Conservation (phyloP, 1,284 basidiomycete species). For the Phellopilus nigrolimitatus region DNA sequence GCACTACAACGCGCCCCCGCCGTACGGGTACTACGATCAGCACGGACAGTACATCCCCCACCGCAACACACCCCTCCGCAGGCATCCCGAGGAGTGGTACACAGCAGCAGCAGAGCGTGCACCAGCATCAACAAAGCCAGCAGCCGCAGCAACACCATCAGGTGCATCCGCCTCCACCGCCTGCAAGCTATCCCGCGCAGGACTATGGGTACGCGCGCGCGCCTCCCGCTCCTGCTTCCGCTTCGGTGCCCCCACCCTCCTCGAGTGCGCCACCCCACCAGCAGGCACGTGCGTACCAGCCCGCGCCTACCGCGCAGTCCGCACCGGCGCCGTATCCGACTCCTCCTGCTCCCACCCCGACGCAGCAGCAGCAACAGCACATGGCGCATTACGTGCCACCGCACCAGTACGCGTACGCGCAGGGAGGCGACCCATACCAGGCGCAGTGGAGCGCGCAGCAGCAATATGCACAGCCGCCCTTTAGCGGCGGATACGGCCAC, state of each 20-base stretch:
- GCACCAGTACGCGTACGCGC: slow-evolving; percentile 12
- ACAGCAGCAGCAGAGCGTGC: slow-evolving; percentile 2
- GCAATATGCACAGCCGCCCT: slow-evolving; percentile 19
- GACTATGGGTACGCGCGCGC: slow-evolving; percentile 16
- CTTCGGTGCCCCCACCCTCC: background rate
- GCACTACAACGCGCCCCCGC: slow-evolving; percentile 15
- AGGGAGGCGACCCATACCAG: slow-evolving; percentile 14
- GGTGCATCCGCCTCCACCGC: slow-evolving; percentile 1
- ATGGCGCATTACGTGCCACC: slow-evolving; percentile 8
- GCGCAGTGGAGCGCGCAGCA: slow-evolving; percentile 17
- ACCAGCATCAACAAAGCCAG: slow-evolving; percentile 10
- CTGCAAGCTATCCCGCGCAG: slow-evolving; percentile 4
- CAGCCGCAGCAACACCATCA: slow-evolving; percentile 10
- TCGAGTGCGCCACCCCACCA: background rate
- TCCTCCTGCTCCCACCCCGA: slow-evolving; percentile 1
- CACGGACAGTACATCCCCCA: slow-evolving; percentile 17
- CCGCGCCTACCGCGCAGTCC: slow-evolving; percentile 11
- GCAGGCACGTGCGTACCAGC: slow-evolving; percentile 17
- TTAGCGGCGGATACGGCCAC: slow-evolving; percentile 5
- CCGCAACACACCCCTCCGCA: slow-evolving; percentile 6
- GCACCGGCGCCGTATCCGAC: background rate
- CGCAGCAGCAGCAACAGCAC: slow-evolving; percentile 7
- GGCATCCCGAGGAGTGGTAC: slow-evolving; percentile 6
- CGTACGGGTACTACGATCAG: slow-evolving; percentile 20
- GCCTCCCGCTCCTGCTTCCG: too few relatives aligned